Conservation (phyloP, 371 early-diverging fungal genomes). For the Parasitella parasitica region DNA sequence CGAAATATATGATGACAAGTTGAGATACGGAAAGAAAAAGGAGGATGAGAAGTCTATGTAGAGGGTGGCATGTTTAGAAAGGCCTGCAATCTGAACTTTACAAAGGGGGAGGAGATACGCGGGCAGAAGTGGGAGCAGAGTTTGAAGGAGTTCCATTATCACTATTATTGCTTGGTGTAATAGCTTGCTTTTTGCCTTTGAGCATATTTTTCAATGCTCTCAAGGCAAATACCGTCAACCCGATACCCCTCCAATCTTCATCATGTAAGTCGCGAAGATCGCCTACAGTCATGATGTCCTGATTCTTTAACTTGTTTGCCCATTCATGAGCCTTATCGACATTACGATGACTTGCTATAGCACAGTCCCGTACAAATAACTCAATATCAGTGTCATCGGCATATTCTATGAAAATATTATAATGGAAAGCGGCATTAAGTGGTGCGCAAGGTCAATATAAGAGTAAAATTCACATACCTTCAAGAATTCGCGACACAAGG, state of each 20-base stretch:
- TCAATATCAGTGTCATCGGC: conserved; percentile 63
- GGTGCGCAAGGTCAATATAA: no score
- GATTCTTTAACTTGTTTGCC: conserved; percentile 65
- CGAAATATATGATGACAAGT: background rate
- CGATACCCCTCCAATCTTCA: conserved; percentile 75
- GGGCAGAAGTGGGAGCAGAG: conserved; percentile 15
- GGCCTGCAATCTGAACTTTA: conserved; percentile 16
- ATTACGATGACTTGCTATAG: conserved; percentile 64
- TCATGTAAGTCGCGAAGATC: conserved; percentile 76
- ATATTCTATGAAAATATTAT: conserved; percentile 42
- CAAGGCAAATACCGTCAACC: conserved; percentile 85
- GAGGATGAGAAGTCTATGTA: background rate
- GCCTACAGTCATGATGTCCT: conserved; percentile 82
- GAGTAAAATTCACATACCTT: conserved; percentile 38
- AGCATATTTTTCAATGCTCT: conserved; percentile 83
- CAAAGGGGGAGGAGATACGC: conserved; percentile 22
- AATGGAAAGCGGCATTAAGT: background rate
- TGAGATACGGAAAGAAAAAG: no score
- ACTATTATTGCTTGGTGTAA: background rate
- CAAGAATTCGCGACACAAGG: conserved; percentile 43
- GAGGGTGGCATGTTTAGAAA: conserved; percentile 2
- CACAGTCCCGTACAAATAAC: conserved; percentile 69
- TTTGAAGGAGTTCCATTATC: background rate
- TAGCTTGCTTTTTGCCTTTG: conserved; percentile 48
- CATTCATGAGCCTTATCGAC: conserved; percentile 76